Evolutionary conservation across 257 asterid genomes (phyloP), one percentile per base, ranked within the genome.

Genomic region (Verbena officinalis): DNA sequence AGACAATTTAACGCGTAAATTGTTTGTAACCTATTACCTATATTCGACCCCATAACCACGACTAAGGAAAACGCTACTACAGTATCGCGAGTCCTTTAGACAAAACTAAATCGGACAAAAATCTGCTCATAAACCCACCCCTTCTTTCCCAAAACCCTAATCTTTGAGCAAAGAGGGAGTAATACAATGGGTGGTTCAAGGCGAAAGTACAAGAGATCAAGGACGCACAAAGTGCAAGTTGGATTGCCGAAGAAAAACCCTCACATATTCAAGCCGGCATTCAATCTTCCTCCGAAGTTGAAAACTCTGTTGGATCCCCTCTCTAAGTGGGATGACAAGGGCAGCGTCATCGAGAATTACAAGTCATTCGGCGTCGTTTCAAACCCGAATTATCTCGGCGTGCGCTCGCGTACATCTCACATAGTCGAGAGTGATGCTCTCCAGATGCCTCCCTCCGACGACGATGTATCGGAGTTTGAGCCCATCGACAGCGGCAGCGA

Each of bases 281-380:
- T 93, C 81, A 81, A 77, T 73, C 80, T 90, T 15, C 99, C 96
- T 3, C 89, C 92, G 23, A 93, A 93, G 70, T 80, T 93, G 76
- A 86, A 86, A 51, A 19, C 84, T 24, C 78, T 93, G 0, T 16
- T 93, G 45, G 91, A 86, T 15, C 86, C 94, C 10, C 63, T 57
- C 8, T 79, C 93, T 24, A 74, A 83, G 7, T 93, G 99, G 99
- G 96, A 93, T 71, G 97, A 80, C 5, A 75, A 84, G 63, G 96
- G 73, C 78, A 90, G 92, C 67, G 97, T 87, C 16, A 81, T 90
- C 73, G 85, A 84, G 63, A 93, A 93, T 67, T 90, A 93, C 95
- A 93, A 90, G 80, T 61, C 97, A 3, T 87, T 84, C 72, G 99
- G 99, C 75, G 86, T 90, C 62, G 92, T 90, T 71, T 90, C 96